Percentiles rank a stretch among this genome's conserved stretches.
Conservation (phyloP, 2,329 filamentous ascomycete genomes). For the Xylaria multiplex region DNA sequence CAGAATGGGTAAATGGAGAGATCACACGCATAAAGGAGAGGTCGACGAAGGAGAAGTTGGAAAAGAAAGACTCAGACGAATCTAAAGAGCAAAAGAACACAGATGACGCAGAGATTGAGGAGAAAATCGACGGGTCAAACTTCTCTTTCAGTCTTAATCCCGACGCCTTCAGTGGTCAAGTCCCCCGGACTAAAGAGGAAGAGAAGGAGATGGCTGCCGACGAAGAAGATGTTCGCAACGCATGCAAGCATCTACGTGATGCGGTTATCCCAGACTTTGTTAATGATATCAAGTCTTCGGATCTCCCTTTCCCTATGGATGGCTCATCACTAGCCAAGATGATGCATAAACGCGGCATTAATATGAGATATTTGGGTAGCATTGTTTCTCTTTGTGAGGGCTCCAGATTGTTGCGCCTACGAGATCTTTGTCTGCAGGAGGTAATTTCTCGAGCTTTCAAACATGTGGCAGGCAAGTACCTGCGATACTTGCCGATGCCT, state of each 20-base stretch:
- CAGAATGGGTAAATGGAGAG: conserved; percentile 86
- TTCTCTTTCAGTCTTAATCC: conserved; percentile 93
- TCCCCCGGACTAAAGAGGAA: conserved; percentile 88
- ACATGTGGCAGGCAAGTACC: conserved; percentile 82
- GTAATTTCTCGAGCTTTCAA: conserved; percentile 98
- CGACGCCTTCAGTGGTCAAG: conserved; percentile 92
- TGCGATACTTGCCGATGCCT: conserved; percentile 81
- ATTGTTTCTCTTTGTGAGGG: conserved; percentile 77
- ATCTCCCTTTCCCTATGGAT: conserved; percentile 98
- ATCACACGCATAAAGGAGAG: conserved; percentile 65
- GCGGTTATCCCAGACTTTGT: conserved; percentile 86
- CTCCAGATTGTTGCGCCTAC: conserved; percentile 79
- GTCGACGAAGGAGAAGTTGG: conserved; percentile 44
- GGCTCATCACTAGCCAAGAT: conserved; percentile 89
- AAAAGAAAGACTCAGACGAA: conserved; percentile 43
- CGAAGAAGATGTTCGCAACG: conserved; percentile 86
- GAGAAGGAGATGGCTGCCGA: conserved; percentile 84
- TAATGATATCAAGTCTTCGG: conserved; percentile 87
- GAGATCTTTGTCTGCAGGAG: conserved; percentile 82
- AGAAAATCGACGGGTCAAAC: conserved; percentile 83
- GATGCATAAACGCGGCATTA: conserved; percentile 96
- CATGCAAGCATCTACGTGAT: conserved; percentile 79
- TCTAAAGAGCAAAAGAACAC: conserved; percentile 47
- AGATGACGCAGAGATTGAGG: conserved; percentile 57
- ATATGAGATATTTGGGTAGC: conserved; percentile 93